These are phyloP conservation scores for Pythium scleroteichum DNA, from an alignment of 352 stramenopile genomes.

Conservation along the genomic window DNA sequence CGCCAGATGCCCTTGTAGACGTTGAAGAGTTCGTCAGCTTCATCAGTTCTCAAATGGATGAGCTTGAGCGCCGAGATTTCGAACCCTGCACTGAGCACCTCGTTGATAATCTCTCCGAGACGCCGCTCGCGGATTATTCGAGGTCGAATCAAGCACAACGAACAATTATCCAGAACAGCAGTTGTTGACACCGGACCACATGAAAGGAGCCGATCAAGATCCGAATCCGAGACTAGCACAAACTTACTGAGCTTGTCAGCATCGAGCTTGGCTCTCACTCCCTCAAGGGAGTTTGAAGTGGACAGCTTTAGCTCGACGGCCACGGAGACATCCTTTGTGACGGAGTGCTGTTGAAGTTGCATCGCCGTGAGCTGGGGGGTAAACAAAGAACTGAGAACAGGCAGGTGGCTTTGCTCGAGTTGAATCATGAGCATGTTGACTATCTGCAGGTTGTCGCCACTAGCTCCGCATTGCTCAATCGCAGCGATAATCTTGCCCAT, in stretches of 20 bases:
- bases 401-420: constrained; percentile 40
- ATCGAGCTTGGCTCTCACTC: constrained; percentile 27
- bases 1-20: constrained; percentile 80
- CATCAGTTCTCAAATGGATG: constrained; percentile 74
- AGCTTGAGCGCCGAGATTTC: constrained; percentile 89
- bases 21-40: constrained; percentile 90
- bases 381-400: constrained; percentile 16
- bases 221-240: constrained; percentile 28
- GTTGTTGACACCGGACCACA: constrained; percentile 36
- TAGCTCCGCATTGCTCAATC: constrained; percentile 36
- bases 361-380: constrained; percentile 19
- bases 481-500: constrained; percentile 52
- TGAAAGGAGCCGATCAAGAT: constrained; percentile 21
- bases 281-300: constrained; percentile 31
- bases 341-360: constrained; percentile 20
- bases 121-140: constrained; percentile 59
- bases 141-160: constrained; percentile 59
- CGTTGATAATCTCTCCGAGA: constrained; percentile 76
- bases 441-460: constrained; percentile 29
- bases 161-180: constrained; percentile 66
- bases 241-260: constrained; percentile 16
- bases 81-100: constrained; percentile 80
- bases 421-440: constrained; percentile 52
- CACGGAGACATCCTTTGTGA: constrained; percentile 52
- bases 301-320: constrained; percentile 46